Evolutionary conservation across 192 early-diverging fungal species (phyloP).

Genomic region (Dimargaris verticillata): DNA sequence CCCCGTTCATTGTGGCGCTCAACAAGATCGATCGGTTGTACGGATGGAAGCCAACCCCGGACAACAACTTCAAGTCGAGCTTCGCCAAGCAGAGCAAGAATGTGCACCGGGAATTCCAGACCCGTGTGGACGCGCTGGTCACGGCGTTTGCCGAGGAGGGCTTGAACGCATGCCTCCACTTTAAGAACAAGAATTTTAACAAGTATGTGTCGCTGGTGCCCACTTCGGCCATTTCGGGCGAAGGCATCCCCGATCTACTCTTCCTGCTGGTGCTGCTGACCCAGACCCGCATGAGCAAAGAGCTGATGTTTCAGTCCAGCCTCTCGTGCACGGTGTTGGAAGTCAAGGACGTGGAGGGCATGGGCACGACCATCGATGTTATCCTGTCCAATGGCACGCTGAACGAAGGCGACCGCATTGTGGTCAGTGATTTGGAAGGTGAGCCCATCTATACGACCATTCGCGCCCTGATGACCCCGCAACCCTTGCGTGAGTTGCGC

Average conservation of each 20-base stretch:
- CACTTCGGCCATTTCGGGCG: slow-evolving; percentile 94
- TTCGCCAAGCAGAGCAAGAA: slow-evolving; percentile 51
- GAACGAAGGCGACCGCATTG: slow-evolving; percentile 89
- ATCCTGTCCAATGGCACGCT: slow-evolving; percentile 88
- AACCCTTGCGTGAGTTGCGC: slow-evolving; percentile 92
- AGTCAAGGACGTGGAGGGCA: slow-evolving; percentile 97
- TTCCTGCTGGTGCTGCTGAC: slow-evolving; percentile 80
- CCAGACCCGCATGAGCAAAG: slow-evolving; percentile 84
- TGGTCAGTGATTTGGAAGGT: slow-evolving; percentile 86
- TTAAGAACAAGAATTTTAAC: slow-evolving; percentile 87
- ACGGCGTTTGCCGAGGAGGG: slow-evolving; percentile 92
- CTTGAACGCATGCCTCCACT: slow-evolving; percentile 81
- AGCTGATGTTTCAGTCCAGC: slow-evolving; percentile 91
- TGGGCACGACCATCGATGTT: slow-evolving; percentile 95
- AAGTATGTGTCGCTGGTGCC: slow-evolving; percentile 93
- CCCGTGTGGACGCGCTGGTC: slow-evolving; percentile 57
- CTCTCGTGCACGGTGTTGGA: slow-evolving; percentile 95
- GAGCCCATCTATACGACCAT: slow-evolving; percentile 77
- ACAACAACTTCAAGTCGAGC: slow-evolving; percentile 66
- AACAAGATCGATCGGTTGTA: slow-evolving; percentile 98
- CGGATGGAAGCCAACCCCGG: slow-evolving; percentile 73
- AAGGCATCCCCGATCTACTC: slow-evolving; percentile 96
- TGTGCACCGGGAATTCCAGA: slow-evolving; percentile 74
- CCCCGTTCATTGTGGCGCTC: slow-evolving; percentile 94
- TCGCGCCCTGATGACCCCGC: slow-evolving; percentile 93